Evolutionary conservation across 108 stramenopile genomes (phyloP).

Genomic region (Fistulifera solaris): DNA sequence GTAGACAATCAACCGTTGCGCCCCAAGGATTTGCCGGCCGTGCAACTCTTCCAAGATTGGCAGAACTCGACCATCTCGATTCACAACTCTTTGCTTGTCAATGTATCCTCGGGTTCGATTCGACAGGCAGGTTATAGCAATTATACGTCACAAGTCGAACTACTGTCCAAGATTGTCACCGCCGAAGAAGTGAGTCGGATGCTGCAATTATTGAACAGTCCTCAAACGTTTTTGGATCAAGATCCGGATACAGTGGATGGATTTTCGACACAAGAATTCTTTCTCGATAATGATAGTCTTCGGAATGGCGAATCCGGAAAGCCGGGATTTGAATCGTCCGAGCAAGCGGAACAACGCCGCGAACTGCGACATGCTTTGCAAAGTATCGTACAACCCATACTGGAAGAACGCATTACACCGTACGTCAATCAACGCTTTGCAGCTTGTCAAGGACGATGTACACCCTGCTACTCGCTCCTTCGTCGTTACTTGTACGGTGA

Average conservation of each 20-base stretch:
- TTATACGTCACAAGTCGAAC: too few species aligned
- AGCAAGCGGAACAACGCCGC: background rate
- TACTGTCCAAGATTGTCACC: too few species aligned
- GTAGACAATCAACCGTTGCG: too few species aligned
- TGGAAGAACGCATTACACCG: background rate
- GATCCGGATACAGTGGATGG: slow-evolving; percentile 15
- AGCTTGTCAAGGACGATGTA: slow-evolving; percentile 1
- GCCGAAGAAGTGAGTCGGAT: background rate
- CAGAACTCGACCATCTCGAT: too few species aligned
- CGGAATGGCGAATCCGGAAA: background rate
- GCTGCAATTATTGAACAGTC: background rate
- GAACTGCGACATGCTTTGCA: slow-evolving; percentile 1
- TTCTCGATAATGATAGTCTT: slow-evolving; percentile 12
- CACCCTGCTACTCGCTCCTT: slow-evolving; percentile 15
- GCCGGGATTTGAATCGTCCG: background rate
- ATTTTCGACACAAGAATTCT: slow-evolving; percentile 9
- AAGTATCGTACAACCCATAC: slow-evolving; percentile 1
- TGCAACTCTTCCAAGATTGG: too few species aligned
- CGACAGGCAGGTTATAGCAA: too few species aligned
- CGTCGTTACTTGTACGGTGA: slow-evolving; percentile 10
- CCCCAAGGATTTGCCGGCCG: too few species aligned
- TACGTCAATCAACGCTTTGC: slow-evolving; percentile 4
- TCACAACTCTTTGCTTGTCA: too few species aligned
- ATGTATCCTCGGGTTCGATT: too few species aligned
- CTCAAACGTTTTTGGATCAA: background rate